Evolutionary conservation across 306 rosid species (phyloP).

Genomic region (Rosa rugosa): DNA sequence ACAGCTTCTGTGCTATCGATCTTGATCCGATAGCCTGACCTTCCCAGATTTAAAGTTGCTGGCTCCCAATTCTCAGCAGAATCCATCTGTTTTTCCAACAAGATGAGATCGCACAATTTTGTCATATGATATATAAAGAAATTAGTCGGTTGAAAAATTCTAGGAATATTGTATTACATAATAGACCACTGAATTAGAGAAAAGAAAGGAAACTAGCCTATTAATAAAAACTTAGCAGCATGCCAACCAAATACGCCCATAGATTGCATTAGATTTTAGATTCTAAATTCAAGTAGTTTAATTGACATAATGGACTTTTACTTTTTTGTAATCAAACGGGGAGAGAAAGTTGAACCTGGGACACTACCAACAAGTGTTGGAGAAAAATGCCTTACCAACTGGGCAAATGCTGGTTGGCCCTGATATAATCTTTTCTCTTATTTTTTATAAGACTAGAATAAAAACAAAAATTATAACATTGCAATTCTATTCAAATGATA

Average conservation of each 20-base stretch:
- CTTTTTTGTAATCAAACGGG: neutral
- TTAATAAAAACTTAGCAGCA: neutral
- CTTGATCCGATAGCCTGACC: slow-evolving; percentile 73
- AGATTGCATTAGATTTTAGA: neutral
- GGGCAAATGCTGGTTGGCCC: neutral
- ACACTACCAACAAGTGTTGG: neutral
- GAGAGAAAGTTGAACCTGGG: neutral
- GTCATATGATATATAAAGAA: neutral
- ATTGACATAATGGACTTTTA: neutral
- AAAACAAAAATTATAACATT: neutral
- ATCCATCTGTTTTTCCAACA: slow-evolving; percentile 51
- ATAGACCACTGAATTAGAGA: neutral
- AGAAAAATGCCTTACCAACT: neutral
- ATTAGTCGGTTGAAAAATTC: neutral
- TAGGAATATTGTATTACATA: neutral
- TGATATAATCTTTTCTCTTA: neutral
- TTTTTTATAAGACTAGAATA: neutral
- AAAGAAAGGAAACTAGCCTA: neutral
- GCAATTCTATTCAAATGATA: neutral
- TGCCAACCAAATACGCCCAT: neutral
- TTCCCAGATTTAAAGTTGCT: slow-evolving; percentile 63
- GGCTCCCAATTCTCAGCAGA: slow-evolving; percentile 88
- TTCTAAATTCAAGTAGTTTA: neutral
- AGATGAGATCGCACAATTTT: slow-evolving; percentile 24
- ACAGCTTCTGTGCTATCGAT: slow-evolving; percentile 49